Evolutionary conservation across 345 rosid species (phyloP), one percentile per base, ranked within the genome.

Genomic region (Citrus sinensis): DNA sequence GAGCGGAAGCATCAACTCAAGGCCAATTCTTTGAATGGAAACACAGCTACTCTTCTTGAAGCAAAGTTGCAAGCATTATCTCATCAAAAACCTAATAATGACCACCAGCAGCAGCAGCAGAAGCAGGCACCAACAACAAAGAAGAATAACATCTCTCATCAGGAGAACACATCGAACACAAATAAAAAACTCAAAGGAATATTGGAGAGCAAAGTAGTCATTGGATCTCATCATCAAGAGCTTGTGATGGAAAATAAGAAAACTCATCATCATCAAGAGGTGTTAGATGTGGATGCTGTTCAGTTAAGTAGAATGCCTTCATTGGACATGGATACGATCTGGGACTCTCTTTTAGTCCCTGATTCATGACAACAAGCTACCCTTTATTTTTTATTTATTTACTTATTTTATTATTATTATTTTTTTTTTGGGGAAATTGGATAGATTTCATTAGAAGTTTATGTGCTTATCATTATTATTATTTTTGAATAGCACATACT

Each of bases 291-390:
- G n/a, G 98, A 87, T 78, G 88, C 83, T 56, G 91, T 92, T 80
- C 97, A 92, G 86, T 78, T 96, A 70, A 96, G 99, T 83, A 93
- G 93, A 82, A 91, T 96, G 97, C 99, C 99, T 46, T 94, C 99
- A 4, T 83, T 96, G 89, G 99, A 96, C 86, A 96, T 96, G 93
- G 99, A 96, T 78, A 89, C 84, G 81, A 92, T 94, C 67, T 93
- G 99, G 99, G 99, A 96, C 85, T 93, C 97, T 80, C 89, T 95
- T 78, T 84, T 87, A 22, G 85, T 88, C 68, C 84, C 94, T 40
- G 88, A 89, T 82, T 88, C 92, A 70, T 95, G 84, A 90, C 35
- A 29, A 89, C 29, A 35, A 76, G 13, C 32, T 76, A 7, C 4
- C 39, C 27, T 5, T 32, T 73, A 70, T 29, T 70, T 20, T 39